phyloP scores from a whole-genome alignment of 306 rosid species.

The Quercus berberidifolia region DNA sequence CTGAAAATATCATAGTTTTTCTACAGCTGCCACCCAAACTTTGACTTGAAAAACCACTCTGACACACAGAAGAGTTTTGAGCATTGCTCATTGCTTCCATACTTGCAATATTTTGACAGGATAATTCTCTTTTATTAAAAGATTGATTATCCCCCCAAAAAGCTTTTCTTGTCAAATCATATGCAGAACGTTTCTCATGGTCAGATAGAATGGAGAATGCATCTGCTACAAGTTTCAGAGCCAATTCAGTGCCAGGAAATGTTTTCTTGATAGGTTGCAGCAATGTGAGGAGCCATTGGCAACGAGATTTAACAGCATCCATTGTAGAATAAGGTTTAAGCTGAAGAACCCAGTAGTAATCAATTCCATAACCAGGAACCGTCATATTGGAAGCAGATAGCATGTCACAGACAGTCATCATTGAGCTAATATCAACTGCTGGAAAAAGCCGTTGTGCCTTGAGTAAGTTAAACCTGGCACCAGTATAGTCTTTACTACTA shows the following conservation, averaged over 20 bases:
- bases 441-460: not conserved
- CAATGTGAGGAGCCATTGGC: not conserved
- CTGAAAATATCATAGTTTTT: not conserved
- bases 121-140: not conserved
- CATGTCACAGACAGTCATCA: slow-evolving; percentile 16
- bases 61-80: not conserved
- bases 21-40: not conserved
- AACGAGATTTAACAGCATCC: not conserved
- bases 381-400: slow-evolving; percentile 10
- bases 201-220: slow-evolving; percentile 17
- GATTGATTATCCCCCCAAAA: not conserved
- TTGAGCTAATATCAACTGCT: slow-evolving; percentile 2
- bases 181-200: not conserved
- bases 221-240: slow-evolving; percentile 7
- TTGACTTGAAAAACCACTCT: not conserved
- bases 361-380: slow-evolving; percentile 16
- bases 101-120: not conserved
- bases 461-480: slow-evolving; percentile 9
- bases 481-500: not conserved
- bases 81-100: not conserved
- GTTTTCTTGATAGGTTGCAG: slow-evolving; percentile 1
- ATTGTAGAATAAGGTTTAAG: not conserved
- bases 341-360: slow-evolving; percentile 23
- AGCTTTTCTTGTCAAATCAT: not conserved
- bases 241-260: slow-evolving; percentile 12